Evolutionary conservation across 2,329 filamentous ascomycete genomes (phyloP).

Genomic region (Aciculosporium take): DNA sequence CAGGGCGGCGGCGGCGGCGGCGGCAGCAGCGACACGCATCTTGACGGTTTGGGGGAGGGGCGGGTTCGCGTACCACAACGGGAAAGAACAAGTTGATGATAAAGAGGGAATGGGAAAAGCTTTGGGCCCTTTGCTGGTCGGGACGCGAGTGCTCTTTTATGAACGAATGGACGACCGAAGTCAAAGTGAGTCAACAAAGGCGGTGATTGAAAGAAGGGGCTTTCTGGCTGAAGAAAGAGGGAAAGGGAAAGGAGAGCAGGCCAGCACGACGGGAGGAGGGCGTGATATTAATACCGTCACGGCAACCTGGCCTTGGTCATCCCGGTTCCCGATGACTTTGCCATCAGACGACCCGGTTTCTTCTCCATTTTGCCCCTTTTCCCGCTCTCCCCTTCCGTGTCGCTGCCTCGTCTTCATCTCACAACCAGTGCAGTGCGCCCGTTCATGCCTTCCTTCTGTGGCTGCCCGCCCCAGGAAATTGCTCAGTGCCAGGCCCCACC

Average conservation of each 20-base stretch:
- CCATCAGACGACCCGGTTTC: not conserved
- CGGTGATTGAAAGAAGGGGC: conserved; percentile 21
- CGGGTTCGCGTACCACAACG: conserved; percentile 16
- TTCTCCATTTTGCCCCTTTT: not conserved
- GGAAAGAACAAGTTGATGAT: conserved; percentile 8
- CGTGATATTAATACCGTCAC: conserved; percentile 31
- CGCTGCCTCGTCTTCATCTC: not conserved
- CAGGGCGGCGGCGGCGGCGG: conserved; percentile 11
- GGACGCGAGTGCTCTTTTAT: too few relatives aligned
- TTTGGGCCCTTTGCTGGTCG: conserved; percentile 17
- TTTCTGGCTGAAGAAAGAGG: conserved; percentile 28
- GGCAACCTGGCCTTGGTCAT: too few relatives aligned
- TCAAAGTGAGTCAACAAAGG: conserved; percentile 32
- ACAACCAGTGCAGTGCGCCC: not conserved
- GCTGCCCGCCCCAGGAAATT: not conserved
- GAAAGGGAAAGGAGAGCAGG: conserved; percentile 14
- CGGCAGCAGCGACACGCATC: conserved; percentile 46
- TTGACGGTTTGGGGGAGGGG: conserved; percentile 27
- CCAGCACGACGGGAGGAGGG: conserved; percentile 18
- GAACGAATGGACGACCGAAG: conserved; percentile 46
- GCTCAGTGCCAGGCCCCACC: conserved; percentile 1
- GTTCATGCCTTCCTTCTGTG: too few relatives aligned
- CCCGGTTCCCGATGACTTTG: too few relatives aligned
- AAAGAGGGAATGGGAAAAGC: conserved; percentile 18
- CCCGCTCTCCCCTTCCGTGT: not conserved